Evolutionary conservation across 2,329 filamentous ascomycete species (phyloP).

Genomic region (Corinectria fuckeliana): DNA sequence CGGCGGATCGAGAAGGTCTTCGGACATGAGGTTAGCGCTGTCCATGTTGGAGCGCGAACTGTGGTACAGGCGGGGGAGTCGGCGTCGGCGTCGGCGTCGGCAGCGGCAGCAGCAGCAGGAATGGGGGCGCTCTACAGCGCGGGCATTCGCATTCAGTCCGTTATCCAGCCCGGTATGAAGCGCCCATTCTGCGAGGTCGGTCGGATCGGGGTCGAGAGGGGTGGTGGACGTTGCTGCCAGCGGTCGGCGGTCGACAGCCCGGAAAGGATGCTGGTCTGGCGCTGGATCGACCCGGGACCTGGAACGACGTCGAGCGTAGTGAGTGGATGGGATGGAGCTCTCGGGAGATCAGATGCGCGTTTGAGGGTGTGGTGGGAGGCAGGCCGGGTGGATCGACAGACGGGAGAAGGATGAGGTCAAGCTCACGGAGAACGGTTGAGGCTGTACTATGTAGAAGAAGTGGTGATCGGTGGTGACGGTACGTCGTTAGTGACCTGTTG

Average conservation of each 20-base stretch:
- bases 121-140: slow-evolving; percentile 26
- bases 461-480: slow-evolving; percentile 19
- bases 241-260: background rate
- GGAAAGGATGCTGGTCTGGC: background rate
- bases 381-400: slow-evolving; percentile 1
- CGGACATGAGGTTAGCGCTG: slow-evolving; percentile 54
- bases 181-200: slow-evolving; percentile 42
- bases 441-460: background rate
- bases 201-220: slow-evolving; percentile 14
- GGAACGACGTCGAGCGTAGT: background rate
- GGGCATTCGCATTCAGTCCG: slow-evolving; percentile 39
- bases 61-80: slow-evolving; percentile 31
- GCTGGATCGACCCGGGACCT: background rate
- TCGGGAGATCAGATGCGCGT: background rate
- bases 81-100: slow-evolving; percentile 1
- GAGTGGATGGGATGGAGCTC: slow-evolving; percentile 16
- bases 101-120: slow-evolving; percentile 19
- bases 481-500: slow-evolving; percentile 1
- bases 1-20: slow-evolving; percentile 68
- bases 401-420: slow-evolving; percentile 7
- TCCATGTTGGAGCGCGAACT: slow-evolving; percentile 54
- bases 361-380: background rate
- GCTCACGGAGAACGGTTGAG: slow-evolving; percentile 5
- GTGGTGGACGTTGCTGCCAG: too few relatives aligned
- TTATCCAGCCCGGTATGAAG: slow-evolving; percentile 37